Percentiles rank a stretch among this genome's conserved stretches.
Conservation (phyloP, 768 basidiomycete genomes). For the Boletus pseudopeckii region DNA sequence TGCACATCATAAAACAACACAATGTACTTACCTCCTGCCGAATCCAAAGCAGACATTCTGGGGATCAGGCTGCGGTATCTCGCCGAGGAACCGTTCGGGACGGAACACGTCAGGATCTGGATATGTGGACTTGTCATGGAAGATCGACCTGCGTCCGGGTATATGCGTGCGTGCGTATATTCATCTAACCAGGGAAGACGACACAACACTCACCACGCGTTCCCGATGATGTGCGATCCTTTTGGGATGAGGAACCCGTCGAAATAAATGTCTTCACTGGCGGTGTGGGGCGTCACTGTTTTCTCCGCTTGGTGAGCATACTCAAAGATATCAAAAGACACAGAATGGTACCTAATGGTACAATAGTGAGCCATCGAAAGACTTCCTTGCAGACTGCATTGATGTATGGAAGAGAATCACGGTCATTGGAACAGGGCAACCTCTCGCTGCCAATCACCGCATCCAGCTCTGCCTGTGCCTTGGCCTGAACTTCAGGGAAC, state of each 20-base stretch:
- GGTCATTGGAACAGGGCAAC: constrained; percentile 21
- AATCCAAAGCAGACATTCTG: constrained; percentile 23
- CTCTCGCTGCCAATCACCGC: constrained; percentile 18
- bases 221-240: constrained; percentile 21
- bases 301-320: background rate
- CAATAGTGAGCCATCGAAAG: constrained; percentile 23
- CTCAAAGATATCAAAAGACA: constrained; percentile 14
- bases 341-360: constrained; percentile 20
- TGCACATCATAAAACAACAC: too few relatives aligned
- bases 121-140: constrained; percentile 44
- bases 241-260: constrained; percentile 21
- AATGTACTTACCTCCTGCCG: too few relatives aligned
- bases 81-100: constrained; percentile 34
- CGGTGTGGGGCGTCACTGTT: constrained; percentile 12
- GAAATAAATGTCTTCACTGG: constrained; percentile 18
- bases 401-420: constrained; percentile 24
- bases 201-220: constrained; percentile 21
- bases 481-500: constrained; percentile 23
- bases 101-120: constrained; percentile 31
- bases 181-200: background rate
- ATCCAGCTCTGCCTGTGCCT: constrained; percentile 26
- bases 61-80: constrained; percentile 18
- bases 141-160: constrained; percentile 41
- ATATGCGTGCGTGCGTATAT: background rate
- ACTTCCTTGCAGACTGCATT: constrained; percentile 26